Evolutionary conservation across 129 eudicot species (phyloP).

Genomic region (Heracleum sosnowskyi): DNA sequence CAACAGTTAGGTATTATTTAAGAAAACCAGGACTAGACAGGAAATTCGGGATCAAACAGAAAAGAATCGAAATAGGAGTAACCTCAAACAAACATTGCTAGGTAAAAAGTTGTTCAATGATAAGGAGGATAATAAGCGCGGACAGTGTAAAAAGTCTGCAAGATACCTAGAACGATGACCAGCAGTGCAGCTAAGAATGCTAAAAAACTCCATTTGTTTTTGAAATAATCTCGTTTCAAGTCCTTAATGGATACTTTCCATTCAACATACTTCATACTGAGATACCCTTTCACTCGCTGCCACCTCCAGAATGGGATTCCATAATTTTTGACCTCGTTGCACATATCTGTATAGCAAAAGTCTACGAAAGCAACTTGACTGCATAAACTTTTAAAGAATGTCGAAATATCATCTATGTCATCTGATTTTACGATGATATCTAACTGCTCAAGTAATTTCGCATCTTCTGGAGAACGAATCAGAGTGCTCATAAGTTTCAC

Average conservation of each 20-base stretch:
- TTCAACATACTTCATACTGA: background rate
- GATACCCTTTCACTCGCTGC: background rate
- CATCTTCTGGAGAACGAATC: background rate
- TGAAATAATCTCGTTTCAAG: background rate
- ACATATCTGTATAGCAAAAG: background rate
- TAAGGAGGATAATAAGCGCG: background rate
- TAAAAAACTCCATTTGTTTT: background rate
- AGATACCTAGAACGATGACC: background rate
- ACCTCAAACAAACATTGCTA: too few relatives aligned
- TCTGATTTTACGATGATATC: background rate
- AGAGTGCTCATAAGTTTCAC: background rate
- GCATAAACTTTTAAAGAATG: background rate
- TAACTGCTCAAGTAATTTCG: background rate
- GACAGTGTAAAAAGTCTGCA: background rate
- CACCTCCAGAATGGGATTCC: background rate
- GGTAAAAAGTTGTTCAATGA: background rate
- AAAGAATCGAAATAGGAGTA: too few relatives aligned
- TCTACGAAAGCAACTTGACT: background rate
- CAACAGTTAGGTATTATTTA: too few relatives aligned
- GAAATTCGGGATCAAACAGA: too few relatives aligned
- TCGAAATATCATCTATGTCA: background rate
- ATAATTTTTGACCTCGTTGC: background rate
- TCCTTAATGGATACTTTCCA: background rate
- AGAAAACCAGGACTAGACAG: too few relatives aligned
- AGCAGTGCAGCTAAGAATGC: slow-evolving; percentile 1